Percentiles rank a stretch among this genome's conserved stretches.
phyloP scores from a whole-genome alignment of 108 stramenopile genomes.

The Cyclostephanos tholiformis region DNA sequence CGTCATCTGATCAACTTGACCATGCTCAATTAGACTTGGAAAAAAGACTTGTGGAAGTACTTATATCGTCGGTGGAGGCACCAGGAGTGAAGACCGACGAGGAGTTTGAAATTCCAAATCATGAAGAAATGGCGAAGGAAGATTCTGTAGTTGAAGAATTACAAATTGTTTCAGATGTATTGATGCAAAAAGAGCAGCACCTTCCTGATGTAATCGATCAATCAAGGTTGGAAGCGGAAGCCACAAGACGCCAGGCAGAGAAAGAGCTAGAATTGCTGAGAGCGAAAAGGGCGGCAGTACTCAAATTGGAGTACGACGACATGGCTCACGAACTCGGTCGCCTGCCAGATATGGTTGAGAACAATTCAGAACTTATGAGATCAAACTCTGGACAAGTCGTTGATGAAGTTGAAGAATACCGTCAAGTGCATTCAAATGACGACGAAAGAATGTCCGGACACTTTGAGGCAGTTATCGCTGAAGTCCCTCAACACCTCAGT shows the following conservation, averaged over 20 bases:
- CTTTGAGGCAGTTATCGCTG: background rate
- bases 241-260: constrained; percentile 24
- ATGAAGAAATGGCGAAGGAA: background rate
- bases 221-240: constrained; percentile 39
- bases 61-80: background rate
- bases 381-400: background rate
- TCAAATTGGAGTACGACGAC: constrained; percentile 27
- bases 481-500: background rate
- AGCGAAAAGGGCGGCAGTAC: constrained; percentile 5
- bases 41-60: background rate
- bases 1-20: background rate
- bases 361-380: background rate
- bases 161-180: background rate
- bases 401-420: constrained; percentile 21
- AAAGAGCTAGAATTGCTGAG: constrained; percentile 25
- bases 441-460: constrained; percentile 4
- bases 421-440: constrained; percentile 3
- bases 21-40: background rate
- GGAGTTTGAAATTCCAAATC: background rate
- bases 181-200: background rate
- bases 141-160: background rate
- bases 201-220: constrained; percentile 3
- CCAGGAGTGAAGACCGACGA: background rate
- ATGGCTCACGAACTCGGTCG: background rate
- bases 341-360: constrained; percentile 16